These are phyloP conservation scores for Neonectria faginata DNA, from an alignment of 2,329 filamentous ascomycete genomes.

Conservation along the genomic window DNA sequence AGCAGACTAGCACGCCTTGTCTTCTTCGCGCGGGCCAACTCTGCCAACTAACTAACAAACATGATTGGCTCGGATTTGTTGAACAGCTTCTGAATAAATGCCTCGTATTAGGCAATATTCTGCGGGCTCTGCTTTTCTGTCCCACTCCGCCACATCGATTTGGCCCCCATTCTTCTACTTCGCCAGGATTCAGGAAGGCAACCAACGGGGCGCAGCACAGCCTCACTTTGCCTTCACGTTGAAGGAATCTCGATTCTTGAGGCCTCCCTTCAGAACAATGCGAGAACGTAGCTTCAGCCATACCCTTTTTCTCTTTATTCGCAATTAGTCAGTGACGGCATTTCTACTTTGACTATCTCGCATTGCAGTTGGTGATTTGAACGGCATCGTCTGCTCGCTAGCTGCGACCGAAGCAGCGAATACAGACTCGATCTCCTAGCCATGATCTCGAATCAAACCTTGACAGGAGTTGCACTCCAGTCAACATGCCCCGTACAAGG, in stretches of 20 bases:
- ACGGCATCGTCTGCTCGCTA: not conserved
- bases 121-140: not conserved
- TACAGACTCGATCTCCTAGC: not conserved
- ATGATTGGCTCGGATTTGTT: not conserved
- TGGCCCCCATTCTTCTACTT: not conserved
- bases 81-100: not conserved
- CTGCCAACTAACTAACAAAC: not conserved
- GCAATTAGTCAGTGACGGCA: not conserved
- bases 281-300: not conserved
- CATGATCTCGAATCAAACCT: not conserved
- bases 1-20: not conserved
- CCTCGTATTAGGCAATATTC: not conserved
- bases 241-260: not conserved
- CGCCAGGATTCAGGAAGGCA: not conserved
- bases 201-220: not conserved
- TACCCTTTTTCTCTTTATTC: not conserved
- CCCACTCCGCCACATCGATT: not conserved
- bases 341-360: not conserved
- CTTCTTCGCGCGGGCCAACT: not conserved
- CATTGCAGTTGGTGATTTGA: not conserved
- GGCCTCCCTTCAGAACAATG: not conserved
- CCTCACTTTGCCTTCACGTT: not conserved
- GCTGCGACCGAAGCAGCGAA: not conserved
- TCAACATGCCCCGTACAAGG: slow-evolving; percentile 3
- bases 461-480: not conserved